Base-by-base conservation (phyloP, 2,329 filamentous ascomycete genomes). In the Zasmidium citrigriseum region DNA sequence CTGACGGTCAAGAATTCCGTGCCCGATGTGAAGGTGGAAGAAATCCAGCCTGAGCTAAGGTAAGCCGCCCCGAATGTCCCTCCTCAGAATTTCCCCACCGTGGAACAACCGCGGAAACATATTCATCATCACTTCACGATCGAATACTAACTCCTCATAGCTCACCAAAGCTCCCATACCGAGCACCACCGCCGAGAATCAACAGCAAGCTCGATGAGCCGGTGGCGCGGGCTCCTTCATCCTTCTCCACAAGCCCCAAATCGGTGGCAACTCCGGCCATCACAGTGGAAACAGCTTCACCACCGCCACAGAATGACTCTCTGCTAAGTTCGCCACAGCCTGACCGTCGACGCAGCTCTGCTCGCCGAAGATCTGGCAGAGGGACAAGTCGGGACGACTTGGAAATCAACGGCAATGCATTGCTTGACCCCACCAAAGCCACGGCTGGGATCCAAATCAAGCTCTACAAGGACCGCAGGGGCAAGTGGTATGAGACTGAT, bases 401-500 rank as follows among this genome's bases (percentile, higher is more conserved):
- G 16, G 51, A 27, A 5, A 62, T 62, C 25, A 54, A 59, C 45
- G 60, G 60, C 9, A 62, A 57, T 23, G 34, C 57, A 7, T 50
- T n/a, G 25, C 54, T 65, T 9, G 63, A 63, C 46, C 60, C 61
- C 20, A 52, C 50, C 14, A 41, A 54, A 24, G 34, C 20, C 12
- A 25, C 46, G 7, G 48, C 57, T n/a, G 54, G 51, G 20, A 50
- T 46, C 48, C 20, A 53, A 16, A 54, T 63, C 24, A 60, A 48
- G 25, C 53, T 59, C 46, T 55, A 52, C 52, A 55, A 58, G 44
- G 49, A 44, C 48, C 58, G 57, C 25, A 60, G 57, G 11, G 51
- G 55, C 22, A 59, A 55, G 45, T 65, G 63, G 63, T 65, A 61
- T 21, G 60, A 63, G 25, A 55, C 52, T 2, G 58, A 56, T 10